Evolutionary conservation across 202 grass and related monocot genomes (phyloP).

Genomic region (Carex sylvatica): DNA sequence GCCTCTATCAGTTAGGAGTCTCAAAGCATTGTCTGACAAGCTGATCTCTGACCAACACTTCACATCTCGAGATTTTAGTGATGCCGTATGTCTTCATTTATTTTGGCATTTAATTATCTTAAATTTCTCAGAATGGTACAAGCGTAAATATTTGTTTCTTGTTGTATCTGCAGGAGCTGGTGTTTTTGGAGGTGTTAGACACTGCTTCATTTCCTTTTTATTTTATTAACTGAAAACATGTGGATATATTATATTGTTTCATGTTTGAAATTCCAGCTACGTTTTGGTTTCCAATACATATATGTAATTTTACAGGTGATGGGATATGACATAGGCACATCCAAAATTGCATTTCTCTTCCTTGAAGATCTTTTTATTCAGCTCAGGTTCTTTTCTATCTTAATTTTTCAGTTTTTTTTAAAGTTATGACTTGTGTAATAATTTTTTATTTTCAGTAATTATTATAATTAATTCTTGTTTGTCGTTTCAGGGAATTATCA

Average conservation of each 20-base stretch:
- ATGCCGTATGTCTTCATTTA: conserved; percentile 41
- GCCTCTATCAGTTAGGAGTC: conserved; percentile 66
- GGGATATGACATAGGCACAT: conserved; percentile 69
- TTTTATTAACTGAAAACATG: background rate
- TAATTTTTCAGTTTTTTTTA: conserved; percentile 17
- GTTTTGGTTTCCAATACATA: background rate
- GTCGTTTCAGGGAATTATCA: conserved; percentile 57
- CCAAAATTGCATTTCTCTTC: conserved; percentile 52
- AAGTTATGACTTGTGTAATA: conserved; percentile 1
- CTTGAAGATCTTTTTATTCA: conserved; percentile 78
- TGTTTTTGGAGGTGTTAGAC: conserved; percentile 75
- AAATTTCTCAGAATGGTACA: background rate
- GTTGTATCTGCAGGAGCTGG: conserved; percentile 58
- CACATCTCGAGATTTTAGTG: conserved; percentile 61
- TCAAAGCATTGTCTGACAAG: conserved; percentile 70
- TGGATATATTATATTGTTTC: background rate
- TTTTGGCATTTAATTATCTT: background rate
- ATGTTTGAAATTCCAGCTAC: background rate
- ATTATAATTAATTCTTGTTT: conserved; percentile 11
- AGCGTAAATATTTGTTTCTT: conserved; percentile 13
- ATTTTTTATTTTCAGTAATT: background rate
- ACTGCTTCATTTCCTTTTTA: background rate
- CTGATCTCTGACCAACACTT: conserved; percentile 83
- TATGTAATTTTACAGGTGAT: conserved; percentile 46
- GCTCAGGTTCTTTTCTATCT: conserved; percentile 43